These are phyloP conservation scores for Afroboletus lepidellus DNA, from an alignment of 1,284 basidiomycete species.

Conservation along the genomic window DNA sequence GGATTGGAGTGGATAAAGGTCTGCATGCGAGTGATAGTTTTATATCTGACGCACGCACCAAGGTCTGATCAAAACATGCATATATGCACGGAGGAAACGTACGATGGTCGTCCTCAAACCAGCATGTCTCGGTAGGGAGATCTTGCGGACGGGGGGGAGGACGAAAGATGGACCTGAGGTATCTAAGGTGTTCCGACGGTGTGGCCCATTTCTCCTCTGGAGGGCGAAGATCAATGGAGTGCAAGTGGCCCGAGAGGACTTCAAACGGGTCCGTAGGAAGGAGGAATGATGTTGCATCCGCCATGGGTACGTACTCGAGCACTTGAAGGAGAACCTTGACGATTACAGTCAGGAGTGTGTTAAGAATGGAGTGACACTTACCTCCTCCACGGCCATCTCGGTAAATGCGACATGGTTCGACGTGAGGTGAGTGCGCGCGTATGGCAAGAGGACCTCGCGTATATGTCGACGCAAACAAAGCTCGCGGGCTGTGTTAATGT, in stretches of 20 bases:
- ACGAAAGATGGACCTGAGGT: slow-evolving; percentile 37
- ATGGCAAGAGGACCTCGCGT: slow-evolving; percentile 50
- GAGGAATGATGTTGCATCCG: slow-evolving; percentile 49
- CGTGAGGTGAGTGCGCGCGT: slow-evolving; percentile 53
- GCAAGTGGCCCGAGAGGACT: slow-evolving; percentile 36
- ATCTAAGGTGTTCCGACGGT: slow-evolving; percentile 36
- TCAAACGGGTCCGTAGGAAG: slow-evolving; percentile 53
- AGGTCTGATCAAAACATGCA: slow-evolving; percentile 15
- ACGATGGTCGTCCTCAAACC: slow-evolving; percentile 36
- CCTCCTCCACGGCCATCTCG: slow-evolving; percentile 47
- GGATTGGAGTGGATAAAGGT: slow-evolving; percentile 40
- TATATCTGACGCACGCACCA: slow-evolving; percentile 24
- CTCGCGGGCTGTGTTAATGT: slow-evolving; percentile 22
- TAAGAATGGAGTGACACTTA: slow-evolving; percentile 24
- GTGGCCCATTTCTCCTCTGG: slow-evolving; percentile 47
- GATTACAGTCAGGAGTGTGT: slow-evolving; percentile 3
- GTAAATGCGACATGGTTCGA: slow-evolving; percentile 57
- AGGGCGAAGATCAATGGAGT: slow-evolving; percentile 33
- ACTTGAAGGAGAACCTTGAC: slow-evolving; percentile 44
- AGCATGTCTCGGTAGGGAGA: slow-evolving; percentile 35
- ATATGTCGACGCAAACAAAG: slow-evolving; percentile 47
- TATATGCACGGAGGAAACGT: slow-evolving; percentile 17
- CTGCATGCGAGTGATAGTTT: slow-evolving; percentile 24
- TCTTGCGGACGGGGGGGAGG: slow-evolving; percentile 20
- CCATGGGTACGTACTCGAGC: slow-evolving; percentile 43